Evolutionary conservation across 2,329 filamentous ascomycete species (phyloP), one percentile per base, ranked within the genome.

Genomic region (Hymenoscyphus fructigenus): DNA sequence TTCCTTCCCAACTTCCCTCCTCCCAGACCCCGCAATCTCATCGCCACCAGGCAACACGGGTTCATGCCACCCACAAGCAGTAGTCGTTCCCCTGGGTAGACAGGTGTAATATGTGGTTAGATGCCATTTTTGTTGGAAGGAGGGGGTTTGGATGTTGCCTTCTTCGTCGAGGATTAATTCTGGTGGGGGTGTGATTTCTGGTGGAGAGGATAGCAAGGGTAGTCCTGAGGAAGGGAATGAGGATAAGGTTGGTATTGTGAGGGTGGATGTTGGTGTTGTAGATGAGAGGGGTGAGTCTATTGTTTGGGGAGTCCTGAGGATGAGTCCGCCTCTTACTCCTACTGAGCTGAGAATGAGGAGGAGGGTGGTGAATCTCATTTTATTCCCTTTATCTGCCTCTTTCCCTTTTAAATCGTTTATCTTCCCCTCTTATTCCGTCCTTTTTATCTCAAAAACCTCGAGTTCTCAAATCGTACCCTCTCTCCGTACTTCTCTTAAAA

Each of bases 91-190:
- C 57, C 67, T 59, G 7, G 70, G 71, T 57, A 71, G 62, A 65
- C 73, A 75, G n/a, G 68, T 71, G 57, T 64, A 73, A 60, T 68
- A 75, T 2, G 73, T 74, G 3, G 69, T 74, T n/a, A 70, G 41
- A 68, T 75, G 73, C 68, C 69, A 75, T 64, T 73, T 74, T 63
- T 69, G 62, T 59, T 68, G 58, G 4, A 72, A 53, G 23, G 28
- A 41, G 1, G 29, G 28, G 23, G 23, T 53, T 9, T 55, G 32
- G 20, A 63, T 60, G 2, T 23, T 50, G 71, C 68, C 69, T 71
- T 62, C 72, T 73, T 64, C 68, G 61, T 62, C 67, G 60, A 12
- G 70, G 38, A 59, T 9, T 17, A 57, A 20, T 14, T 29, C 38
- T 44, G 57, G 57, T 26, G 62, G 23, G 47, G 44, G 32, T 12